Base-by-base conservation (phyloP, 331 rosid genomes). In the Acacia pycnantha region DNA sequence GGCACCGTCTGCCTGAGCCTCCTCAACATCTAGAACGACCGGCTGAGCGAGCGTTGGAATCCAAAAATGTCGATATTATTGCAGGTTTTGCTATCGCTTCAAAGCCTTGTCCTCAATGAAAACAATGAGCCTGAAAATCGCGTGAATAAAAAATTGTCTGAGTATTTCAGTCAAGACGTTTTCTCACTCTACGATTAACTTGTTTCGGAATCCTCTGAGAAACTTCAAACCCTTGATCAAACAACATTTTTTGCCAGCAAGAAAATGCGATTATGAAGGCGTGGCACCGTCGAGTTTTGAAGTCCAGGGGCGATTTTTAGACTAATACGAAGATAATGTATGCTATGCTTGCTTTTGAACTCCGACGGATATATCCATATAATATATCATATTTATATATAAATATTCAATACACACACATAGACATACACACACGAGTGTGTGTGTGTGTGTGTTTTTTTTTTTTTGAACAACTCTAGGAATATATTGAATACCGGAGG, bases 101-200 rank as follows among this genome's bases (percentile, higher is more conserved):
- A 93, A 64, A 94, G 70, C 0, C 89, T 93, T 67, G 91, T 93
- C n/a, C 85, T 93, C 26, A 89, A 86, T 61, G 88, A 89, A 40
- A 77, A 62, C 72, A 91, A 93, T 79, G 94, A 93, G 22, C 91
- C 94, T n/a, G 80, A 83, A 70, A 37, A 37, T 37, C 8, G 1
- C 8, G 41, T 37, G 8, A 37, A 37, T 37, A 6, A 27, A 80
- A 19, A n/a, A 15, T 0, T 14, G 18, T 86, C 95, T 1, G 81
- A 59, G 13, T 82, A 75, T 0, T 93, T 87, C 68, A 87, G 43
- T 27, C 88, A 85, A 74, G 8, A 27, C 3, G 89, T 21, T 0
- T 93, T 86, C 29, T 0, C 33, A 70, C 91, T 37, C 79, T 68
- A 59, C 86, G 66, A 2, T 84, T 0, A 8, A 18, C 6, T 37